phyloP scores from a whole-genome alignment of 306 rosid species.

The Astragalus membranaceus region DNA sequence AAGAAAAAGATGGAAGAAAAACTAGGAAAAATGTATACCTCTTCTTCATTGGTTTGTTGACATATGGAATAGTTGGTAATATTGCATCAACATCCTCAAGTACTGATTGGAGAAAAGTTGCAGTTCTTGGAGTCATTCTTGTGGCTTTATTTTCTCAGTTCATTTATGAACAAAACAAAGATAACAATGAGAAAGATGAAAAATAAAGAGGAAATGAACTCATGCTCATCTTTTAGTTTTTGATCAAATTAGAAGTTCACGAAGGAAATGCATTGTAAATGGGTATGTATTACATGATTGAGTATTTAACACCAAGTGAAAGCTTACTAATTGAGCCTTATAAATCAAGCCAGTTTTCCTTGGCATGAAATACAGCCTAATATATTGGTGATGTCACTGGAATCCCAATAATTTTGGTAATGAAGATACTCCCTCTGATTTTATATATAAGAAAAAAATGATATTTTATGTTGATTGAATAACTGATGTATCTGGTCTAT shows the following conservation, averaged over 20 bases:
- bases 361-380: constrained; percentile 32
- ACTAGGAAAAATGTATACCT: constrained; percentile 57
- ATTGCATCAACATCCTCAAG: constrained; percentile 33
- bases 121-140: constrained; percentile 54
- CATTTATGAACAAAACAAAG: constrained; percentile 55
- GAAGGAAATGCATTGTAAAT: background rate
- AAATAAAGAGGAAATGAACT: constrained; percentile 26
- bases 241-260: background rate
- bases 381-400: constrained; percentile 34
- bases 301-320: constrained; percentile 44
- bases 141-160: constrained; percentile 46
- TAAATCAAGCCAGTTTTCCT: constrained; percentile 39
- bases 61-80: constrained; percentile 46
- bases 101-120: constrained; percentile 61
- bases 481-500: no score
- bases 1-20: constrained; percentile 42
- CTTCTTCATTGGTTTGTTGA: constrained; percentile 51
- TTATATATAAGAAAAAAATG: no score
- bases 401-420: constrained; percentile 39
- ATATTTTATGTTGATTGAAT: no score
- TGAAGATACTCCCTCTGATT: no score
- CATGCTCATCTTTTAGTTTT: constrained; percentile 3
- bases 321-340: constrained; percentile 48
- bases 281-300: constrained; percentile 28
- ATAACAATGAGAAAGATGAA: constrained; percentile 29